Conservation (phyloP, 1,139 yeast species). For the Debaryomycetaceae sp. region DNA sequence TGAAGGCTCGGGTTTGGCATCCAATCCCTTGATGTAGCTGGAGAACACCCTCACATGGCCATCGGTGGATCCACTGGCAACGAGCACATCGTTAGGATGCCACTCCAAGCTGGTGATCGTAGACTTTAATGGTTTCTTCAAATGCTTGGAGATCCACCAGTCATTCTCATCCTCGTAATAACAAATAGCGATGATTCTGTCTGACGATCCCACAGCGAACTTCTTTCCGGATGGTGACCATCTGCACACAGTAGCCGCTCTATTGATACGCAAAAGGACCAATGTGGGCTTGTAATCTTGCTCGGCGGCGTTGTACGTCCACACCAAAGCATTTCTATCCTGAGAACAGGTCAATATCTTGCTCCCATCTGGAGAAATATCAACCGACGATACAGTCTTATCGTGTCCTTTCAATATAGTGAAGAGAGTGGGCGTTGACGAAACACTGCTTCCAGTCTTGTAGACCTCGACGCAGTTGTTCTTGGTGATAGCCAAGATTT, state of each 20-base stretch:
- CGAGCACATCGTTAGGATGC: slow-evolving; percentile 90
- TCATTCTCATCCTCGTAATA: slow-evolving; percentile 94
- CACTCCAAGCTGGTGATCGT: slow-evolving; percentile 83
- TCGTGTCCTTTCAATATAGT: slow-evolving; percentile 81
- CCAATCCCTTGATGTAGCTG: slow-evolving; percentile 89
- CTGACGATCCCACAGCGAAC: slow-evolving; percentile 97
- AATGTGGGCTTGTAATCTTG: slow-evolving; percentile 75
- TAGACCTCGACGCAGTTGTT: slow-evolving; percentile 74
- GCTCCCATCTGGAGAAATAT: slow-evolving; percentile 77
- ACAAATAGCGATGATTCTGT: slow-evolving; percentile 91
- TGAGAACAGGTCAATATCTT: slow-evolving; percentile 95
- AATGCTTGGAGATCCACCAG: slow-evolving; percentile 99
- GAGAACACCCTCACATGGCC: slow-evolving; percentile 93
- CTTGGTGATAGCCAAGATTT: slow-evolving; percentile 77
- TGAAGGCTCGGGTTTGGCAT: slow-evolving; percentile 74
- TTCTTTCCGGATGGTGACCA: slow-evolving; percentile 94
- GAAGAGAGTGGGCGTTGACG: slow-evolving; percentile 46
- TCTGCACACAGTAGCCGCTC: slow-evolving; percentile 89
- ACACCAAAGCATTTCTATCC: slow-evolving; percentile 95
- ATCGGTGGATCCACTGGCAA: slow-evolving; percentile 92
- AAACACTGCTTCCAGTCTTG: slow-evolving; percentile 37
- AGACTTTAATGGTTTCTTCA: slow-evolving; percentile 88
- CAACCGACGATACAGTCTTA: slow-evolving; percentile 92
- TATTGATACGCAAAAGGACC: slow-evolving; percentile 84
- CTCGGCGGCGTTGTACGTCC: slow-evolving; percentile 64